These are phyloP conservation scores for Artomyces pyxidatus DNA, from an alignment of 768 basidiomycete species.

Conservation along the genomic window DNA sequence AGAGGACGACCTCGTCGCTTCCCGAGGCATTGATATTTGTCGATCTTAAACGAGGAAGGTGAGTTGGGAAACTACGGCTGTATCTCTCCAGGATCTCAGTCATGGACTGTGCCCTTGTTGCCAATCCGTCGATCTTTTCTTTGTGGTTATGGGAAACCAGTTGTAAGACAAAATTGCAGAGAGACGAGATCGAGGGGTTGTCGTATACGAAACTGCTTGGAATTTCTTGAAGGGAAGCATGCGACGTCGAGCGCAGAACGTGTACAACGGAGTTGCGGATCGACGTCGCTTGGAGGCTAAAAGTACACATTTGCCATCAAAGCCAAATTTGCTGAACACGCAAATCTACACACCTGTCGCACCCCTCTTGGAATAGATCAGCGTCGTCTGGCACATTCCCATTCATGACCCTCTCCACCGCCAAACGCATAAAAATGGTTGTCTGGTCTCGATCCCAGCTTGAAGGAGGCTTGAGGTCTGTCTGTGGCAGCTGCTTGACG, in stretches of 20 bases:
- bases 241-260: constrained; percentile 18
- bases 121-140: not conserved
- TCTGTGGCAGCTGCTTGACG: not conserved
- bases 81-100: not conserved
- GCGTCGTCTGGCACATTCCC: constrained; percentile 7
- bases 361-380: constrained; percentile 16
- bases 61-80: not conserved
- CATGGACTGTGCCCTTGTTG: not conserved
- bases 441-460: not conserved
- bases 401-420: constrained; percentile 13
- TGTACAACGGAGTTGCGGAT: constrained; percentile 26
- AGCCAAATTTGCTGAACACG: too few relatives aligned
- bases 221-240: not conserved
- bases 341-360: constrained; percentile 2
- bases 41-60: not conserved
- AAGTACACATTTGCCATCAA: not conserved
- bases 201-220: not conserved
- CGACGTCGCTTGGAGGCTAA: constrained; percentile 25
- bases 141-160: not conserved
- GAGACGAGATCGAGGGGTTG: not conserved
- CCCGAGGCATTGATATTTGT: not conserved
- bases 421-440: not conserved
- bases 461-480: not conserved
- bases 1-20: not conserved
- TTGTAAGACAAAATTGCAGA: not conserved